phyloP scores from a whole-genome alignment of 345 rosid species.

The Gossypium stocksii region DNA sequence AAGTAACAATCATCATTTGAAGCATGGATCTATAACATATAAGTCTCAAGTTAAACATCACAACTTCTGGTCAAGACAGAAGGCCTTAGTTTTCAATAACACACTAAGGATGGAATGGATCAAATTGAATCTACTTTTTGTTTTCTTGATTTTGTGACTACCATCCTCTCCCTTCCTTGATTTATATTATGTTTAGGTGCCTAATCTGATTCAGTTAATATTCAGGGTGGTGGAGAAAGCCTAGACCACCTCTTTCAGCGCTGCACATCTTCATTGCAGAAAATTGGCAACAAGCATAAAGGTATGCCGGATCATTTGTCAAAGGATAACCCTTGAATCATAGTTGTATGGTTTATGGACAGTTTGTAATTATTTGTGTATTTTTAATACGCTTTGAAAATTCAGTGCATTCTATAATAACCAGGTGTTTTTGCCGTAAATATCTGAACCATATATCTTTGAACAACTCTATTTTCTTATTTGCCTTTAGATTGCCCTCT shows the following conservation, averaged over 20 bases:
- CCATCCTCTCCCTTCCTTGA: neutral
- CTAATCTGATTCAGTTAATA: neutral
- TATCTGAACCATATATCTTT: neutral
- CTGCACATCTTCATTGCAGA: conserved; percentile 59
- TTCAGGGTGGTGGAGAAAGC: conserved; percentile 91
- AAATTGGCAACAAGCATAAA: conserved; percentile 61
- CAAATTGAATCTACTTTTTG: neutral
- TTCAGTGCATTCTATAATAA: neutral
- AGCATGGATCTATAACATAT: neutral
- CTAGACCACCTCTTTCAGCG: conserved; percentile 60
- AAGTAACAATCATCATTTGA: neutral
- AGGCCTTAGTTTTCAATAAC: neutral
- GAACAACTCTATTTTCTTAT: neutral
- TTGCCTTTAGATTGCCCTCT: neutral
- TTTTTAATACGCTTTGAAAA: neutral
- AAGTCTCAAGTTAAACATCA: neutral
- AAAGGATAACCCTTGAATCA: neutral
- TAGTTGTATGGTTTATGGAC: conserved; percentile 1
- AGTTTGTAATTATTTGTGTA: neutral
- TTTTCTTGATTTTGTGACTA: neutral
- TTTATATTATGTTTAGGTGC: neutral
- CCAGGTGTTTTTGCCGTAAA: neutral
- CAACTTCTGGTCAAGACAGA: neutral
- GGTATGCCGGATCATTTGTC: conserved; percentile 31
- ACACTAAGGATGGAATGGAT: neutral